Evolutionary conservation across 768 basidiomycete genomes (phyloP).

Genomic region (Lentinus tigrinus): DNA sequence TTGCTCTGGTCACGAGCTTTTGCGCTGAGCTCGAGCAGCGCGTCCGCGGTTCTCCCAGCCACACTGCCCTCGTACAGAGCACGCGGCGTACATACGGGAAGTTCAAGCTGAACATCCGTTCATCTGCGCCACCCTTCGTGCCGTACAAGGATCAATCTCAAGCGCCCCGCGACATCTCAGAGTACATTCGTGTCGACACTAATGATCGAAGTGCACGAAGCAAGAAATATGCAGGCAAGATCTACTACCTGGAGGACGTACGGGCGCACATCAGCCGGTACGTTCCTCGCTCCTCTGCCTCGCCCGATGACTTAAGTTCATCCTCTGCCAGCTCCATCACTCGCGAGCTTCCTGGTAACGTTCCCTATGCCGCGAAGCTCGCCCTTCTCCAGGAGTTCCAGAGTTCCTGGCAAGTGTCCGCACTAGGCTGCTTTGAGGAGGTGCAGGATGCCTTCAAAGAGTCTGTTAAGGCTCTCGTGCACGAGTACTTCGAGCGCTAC

Average conservation of each 20-base stretch:
- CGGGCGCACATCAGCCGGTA: neutral
- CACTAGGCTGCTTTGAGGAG: conserved; percentile 19
- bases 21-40: conserved; percentile 3
- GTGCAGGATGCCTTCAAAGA: conserved; percentile 14
- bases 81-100: conserved; percentile 32
- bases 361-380: conserved; percentile 44
- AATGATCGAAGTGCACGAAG: conserved; percentile 4
- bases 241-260: conserved; percentile 28
- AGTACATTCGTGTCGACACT: neutral
- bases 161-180: conserved; percentile 2
- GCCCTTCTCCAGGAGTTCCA: conserved; percentile 20
- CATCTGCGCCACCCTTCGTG: conserved; percentile 43
- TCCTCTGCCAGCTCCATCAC: conserved; percentile 37
- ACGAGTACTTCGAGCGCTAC: conserved; percentile 21
- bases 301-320: neutral
- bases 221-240: conserved; percentile 2
- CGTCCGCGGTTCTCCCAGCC: conserved; percentile 12
- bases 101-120: conserved; percentile 36
- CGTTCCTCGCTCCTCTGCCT: neutral
- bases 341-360: conserved; percentile 64
- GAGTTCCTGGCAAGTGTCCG: conserved; percentile 17
- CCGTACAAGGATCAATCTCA: conserved; percentile 26
- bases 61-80: conserved; percentile 36
- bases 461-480: conserved; percentile 15
- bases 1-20: conserved; percentile 16